A percentile compares a stretch with the other conserved stretches of the same genome.
Conservation (phyloP, 768 basidiomycete genomes). For the Kwoniella bestiolae region DNA sequence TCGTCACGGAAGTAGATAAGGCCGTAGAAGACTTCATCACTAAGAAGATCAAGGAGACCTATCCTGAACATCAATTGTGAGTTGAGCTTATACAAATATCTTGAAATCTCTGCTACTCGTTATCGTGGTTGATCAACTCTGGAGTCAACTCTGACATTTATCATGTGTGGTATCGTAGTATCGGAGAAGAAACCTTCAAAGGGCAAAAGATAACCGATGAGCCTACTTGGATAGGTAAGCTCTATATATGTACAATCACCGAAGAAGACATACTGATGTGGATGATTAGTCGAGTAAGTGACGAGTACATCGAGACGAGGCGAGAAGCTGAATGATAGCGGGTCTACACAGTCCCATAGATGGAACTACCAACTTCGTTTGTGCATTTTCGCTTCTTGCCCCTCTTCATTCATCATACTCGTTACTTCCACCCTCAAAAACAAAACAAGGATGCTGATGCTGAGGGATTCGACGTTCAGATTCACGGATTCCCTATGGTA, state of each 20-base stretch:
- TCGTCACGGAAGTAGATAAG: slow-evolving; percentile 95
- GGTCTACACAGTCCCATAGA: slow-evolving; percentile 42
- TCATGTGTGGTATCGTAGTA: too few relatives aligned
- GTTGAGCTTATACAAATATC: slow-evolving; percentile 50
- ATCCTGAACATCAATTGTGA: slow-evolving; percentile 82
- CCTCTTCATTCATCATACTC: too few relatives aligned
- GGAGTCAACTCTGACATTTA: neutral
- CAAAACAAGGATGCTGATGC: neutral
- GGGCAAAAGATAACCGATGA: slow-evolving; percentile 73
- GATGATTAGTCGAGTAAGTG: slow-evolving; percentile 22
- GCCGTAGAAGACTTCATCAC: slow-evolving; percentile 84
- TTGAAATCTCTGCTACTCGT: neutral
- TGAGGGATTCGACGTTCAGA: slow-evolving; percentile 14
- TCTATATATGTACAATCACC: neutral
- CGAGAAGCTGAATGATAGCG: neutral
- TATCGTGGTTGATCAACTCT: neutral
- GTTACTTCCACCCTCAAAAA: too few relatives aligned
- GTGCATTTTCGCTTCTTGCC: too few relatives aligned
- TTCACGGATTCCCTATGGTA: slow-evolving; percentile 70
- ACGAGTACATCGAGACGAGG: neutral
- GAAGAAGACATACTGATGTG: slow-evolving; percentile 11
- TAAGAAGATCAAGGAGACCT: slow-evolving; percentile 67
- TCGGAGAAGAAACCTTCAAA: slow-evolving; percentile 88
- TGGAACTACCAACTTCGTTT: slow-evolving; percentile 56
- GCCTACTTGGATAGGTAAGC: slow-evolving; percentile 94